A percentile compares a stretch with the other conserved stretches of the same genome.
Evolutionary conservation across 1,284 basidiomycete species (phyloP).

Genomic region (Heliocybe sulcata): DNA sequence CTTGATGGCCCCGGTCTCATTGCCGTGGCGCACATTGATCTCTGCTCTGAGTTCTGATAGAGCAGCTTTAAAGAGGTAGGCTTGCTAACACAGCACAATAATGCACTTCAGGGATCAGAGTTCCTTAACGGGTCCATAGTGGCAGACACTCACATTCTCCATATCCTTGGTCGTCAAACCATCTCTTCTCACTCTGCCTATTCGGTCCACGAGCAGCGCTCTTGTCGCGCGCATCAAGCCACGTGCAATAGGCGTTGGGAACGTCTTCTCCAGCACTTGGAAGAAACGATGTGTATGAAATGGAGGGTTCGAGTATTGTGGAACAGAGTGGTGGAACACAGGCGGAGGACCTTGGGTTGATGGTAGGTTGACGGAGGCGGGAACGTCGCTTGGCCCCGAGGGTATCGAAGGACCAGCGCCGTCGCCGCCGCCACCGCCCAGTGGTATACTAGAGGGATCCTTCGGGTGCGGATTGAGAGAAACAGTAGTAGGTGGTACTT

Average conservation of each 20-base stretch:
- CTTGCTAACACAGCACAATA: slow-evolving; percentile 52
- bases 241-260: slow-evolving; percentile 61
- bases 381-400: background rate
- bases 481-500: background rate
- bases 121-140: background rate
- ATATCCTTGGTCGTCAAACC: slow-evolving; percentile 81
- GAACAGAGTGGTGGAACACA: slow-evolving; percentile 3
- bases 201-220: slow-evolving; percentile 70
- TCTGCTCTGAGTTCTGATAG: slow-evolving; percentile 89
- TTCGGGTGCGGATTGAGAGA: background rate
- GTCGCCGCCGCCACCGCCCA: background rate
- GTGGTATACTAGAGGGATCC: background rate
- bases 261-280: slow-evolving; percentile 56
- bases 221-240: slow-evolving; percentile 86
- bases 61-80: slow-evolving; percentile 93
- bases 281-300: slow-evolving; percentile 49
- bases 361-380: background rate
- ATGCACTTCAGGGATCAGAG: background rate
- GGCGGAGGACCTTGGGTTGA: slow-evolving; percentile 1
- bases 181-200: slow-evolving; percentile 68
- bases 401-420: background rate
- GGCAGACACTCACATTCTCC: slow-evolving; percentile 69
- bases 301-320: slow-evolving; percentile 24
- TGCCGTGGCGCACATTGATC: slow-evolving; percentile 76
- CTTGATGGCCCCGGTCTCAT: slow-evolving; percentile 78